A percentile compares a stretch with the other conserved stretches of the same genome.
Conservation (phyloP, 2,329 filamentous ascomycete species). For the Aspergillus sp. region DNA sequence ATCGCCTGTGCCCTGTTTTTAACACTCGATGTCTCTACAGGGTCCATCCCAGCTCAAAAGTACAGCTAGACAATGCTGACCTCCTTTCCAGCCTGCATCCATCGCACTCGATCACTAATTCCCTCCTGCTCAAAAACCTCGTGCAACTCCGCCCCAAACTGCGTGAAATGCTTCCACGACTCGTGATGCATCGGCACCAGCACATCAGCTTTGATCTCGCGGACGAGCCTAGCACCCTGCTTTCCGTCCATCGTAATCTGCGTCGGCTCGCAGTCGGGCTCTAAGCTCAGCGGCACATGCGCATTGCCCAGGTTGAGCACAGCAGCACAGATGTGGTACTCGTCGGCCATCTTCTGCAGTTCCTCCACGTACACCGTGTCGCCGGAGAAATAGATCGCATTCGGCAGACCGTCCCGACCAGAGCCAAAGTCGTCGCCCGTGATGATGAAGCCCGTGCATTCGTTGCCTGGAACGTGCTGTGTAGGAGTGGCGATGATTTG, state of each 20-base stretch:
- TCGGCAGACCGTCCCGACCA: conserved; percentile 30
- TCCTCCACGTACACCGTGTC: conserved; percentile 32
- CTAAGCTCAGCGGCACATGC: conserved; percentile 6
- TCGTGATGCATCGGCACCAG: conserved; percentile 48
- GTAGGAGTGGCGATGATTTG: conserved; percentile 40
- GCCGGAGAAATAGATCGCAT: conserved; percentile 39
- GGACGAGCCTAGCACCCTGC: conserved; percentile 35
- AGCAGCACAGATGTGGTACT: conserved; percentile 32
- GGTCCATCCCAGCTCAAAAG: background rate
- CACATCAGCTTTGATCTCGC: conserved; percentile 36
- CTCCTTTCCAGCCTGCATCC: conserved; percentile 26
- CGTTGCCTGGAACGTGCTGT: conserved; percentile 38
- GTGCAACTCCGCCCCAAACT: conserved; percentile 26
- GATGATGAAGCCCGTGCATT: conserved; percentile 42
- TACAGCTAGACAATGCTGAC: conserved; percentile 1
- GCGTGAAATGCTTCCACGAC: conserved; percentile 42
- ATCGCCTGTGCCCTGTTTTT: too few species aligned
- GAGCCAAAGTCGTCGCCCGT: conserved; percentile 31
- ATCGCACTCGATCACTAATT: conserved; percentile 29
- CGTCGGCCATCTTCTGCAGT: conserved; percentile 14
- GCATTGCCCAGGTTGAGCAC: conserved; percentile 38
- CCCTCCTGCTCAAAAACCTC: conserved; percentile 31
- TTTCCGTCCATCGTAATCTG: conserved; percentile 45
- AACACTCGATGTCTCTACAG: too few species aligned
- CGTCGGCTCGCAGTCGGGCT: conserved; percentile 17